Conservation (phyloP, 2,329 filamentous ascomycete species). For the Ramularia collo-cygni region DNA sequence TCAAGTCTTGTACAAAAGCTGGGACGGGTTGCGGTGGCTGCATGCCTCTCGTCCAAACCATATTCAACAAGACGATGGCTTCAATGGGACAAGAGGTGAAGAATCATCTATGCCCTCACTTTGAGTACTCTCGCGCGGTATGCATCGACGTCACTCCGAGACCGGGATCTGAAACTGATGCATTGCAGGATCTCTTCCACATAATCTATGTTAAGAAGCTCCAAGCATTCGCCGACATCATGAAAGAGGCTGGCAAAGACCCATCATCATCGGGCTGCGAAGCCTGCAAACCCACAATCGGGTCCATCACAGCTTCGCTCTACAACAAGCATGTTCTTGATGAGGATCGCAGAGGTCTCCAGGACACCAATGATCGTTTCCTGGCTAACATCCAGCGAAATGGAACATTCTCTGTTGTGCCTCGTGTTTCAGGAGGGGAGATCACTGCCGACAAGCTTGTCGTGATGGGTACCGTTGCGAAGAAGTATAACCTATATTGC, state of each 20-base stretch:
- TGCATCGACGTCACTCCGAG: too few species aligned
- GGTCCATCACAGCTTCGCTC: conserved; percentile 70
- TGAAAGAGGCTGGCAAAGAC: conserved; percentile 69
- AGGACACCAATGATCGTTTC: conserved; percentile 87
- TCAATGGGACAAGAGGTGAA: conserved; percentile 81
- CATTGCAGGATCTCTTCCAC: conserved; percentile 65
- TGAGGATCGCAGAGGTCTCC: conserved; percentile 61
- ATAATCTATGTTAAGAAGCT: conserved; percentile 77
- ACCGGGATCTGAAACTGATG: too few species aligned
- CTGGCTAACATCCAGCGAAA: conserved; percentile 87
- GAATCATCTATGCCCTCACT: conserved; percentile 80
- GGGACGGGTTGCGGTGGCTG: conserved; percentile 88
- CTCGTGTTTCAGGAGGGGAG: conserved; percentile 75
- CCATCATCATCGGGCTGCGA: conserved; percentile 72
- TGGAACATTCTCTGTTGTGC: conserved; percentile 83
- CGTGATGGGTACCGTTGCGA: conserved; percentile 73
- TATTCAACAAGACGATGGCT: conserved; percentile 84
- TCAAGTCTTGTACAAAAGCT: conserved; percentile 87
- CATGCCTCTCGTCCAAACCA: conserved; percentile 78
- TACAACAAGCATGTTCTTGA: conserved; percentile 82
- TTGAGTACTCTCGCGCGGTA: conserved; percentile 66
- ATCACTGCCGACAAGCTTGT: conserved; percentile 83
- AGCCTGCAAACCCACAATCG: conserved; percentile 76
- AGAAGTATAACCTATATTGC: conserved; percentile 76
- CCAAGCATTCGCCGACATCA: conserved; percentile 65